These are phyloP conservation scores for Leucosporidium yakuticum DNA, from an alignment of 768 basidiomycete genomes.

Conservation along the genomic window DNA sequence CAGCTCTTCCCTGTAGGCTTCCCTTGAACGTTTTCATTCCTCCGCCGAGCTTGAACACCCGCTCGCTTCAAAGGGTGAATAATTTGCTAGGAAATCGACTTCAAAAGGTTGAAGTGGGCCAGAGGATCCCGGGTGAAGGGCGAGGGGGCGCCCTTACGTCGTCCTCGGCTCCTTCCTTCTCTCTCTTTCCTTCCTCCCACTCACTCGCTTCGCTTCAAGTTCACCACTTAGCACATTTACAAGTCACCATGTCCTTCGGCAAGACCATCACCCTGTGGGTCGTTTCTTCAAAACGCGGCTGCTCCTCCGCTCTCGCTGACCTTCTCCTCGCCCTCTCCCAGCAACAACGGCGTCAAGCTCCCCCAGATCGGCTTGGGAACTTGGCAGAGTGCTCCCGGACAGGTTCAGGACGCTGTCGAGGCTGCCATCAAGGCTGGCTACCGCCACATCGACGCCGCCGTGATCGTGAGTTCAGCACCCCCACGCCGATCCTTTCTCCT, in stretches of 20 bases:
- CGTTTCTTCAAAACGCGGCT: too few species aligned
- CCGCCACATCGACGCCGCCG: conserved; percentile 44
- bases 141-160: too few species aligned
- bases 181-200: background rate
- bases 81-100: too few species aligned
- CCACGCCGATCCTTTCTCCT: background rate
- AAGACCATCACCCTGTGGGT: background rate
- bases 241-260: background rate
- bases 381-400: conserved; percentile 35
- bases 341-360: background rate
- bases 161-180: background rate
- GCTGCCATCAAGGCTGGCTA: conserved; percentile 65
- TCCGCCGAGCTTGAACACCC: too few species aligned
- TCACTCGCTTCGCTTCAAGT: background rate
- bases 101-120: too few species aligned
- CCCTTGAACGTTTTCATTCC: too few species aligned
- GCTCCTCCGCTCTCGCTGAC: too few species aligned
- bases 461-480: background rate
- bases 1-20: too few species aligned
- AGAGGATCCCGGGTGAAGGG: too few species aligned
- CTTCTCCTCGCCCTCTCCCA: background rate
- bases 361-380: conserved; percentile 16
- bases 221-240: background rate
- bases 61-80: too few species aligned
- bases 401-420: conserved; percentile 72